Evolutionary conservation across 1,139 yeast species (phyloP).

Genomic region (Debaryomycetaceae sp.): DNA sequence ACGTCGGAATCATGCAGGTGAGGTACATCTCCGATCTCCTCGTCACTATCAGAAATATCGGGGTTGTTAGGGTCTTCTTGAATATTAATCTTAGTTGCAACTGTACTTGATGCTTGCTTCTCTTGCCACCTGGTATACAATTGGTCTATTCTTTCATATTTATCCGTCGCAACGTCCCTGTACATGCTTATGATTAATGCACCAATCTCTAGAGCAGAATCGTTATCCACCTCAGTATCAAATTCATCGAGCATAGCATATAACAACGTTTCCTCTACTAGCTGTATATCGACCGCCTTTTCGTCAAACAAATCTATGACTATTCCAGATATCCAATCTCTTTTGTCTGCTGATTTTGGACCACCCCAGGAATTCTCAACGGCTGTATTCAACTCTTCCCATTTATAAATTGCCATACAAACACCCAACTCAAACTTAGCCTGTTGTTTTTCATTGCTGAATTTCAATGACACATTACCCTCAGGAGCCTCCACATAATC

Average conservation of each 20-base stretch:
- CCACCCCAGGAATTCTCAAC: constrained; percentile 99
- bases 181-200: constrained; percentile 63
- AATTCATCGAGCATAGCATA: constrained; percentile 96
- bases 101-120: constrained; percentile 39
- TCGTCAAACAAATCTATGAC: constrained; percentile 76
- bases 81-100: constrained; percentile 32
- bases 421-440: constrained; percentile 92
- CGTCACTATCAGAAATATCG: constrained; percentile 45
- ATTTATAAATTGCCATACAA: constrained; percentile 79
- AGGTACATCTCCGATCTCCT: constrained; percentile 37
- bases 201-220: constrained; percentile 75
- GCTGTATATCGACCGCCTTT: constrained; percentile 64
- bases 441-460: constrained; percentile 64
- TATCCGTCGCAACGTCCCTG: constrained; percentile 53
- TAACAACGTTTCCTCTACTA: constrained; percentile 79
- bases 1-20: constrained; percentile 25
- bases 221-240: constrained; percentile 84
- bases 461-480: constrained; percentile 41
- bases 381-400: constrained; percentile 89
- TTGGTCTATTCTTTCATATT: constrained; percentile 55
- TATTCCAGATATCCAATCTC: constrained; percentile 92
- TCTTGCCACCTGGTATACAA: constrained; percentile 58
- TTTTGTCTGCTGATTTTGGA: constrained; percentile 78
- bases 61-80: constrained; percentile 62
- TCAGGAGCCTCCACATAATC: constrained; percentile 44